A percentile compares a stretch with the other conserved stretches of the same genome.
phyloP scores from a whole-genome alignment of 495 filamentous ascomycete genomes.

The Hypoxylon subgilvum region DNA sequence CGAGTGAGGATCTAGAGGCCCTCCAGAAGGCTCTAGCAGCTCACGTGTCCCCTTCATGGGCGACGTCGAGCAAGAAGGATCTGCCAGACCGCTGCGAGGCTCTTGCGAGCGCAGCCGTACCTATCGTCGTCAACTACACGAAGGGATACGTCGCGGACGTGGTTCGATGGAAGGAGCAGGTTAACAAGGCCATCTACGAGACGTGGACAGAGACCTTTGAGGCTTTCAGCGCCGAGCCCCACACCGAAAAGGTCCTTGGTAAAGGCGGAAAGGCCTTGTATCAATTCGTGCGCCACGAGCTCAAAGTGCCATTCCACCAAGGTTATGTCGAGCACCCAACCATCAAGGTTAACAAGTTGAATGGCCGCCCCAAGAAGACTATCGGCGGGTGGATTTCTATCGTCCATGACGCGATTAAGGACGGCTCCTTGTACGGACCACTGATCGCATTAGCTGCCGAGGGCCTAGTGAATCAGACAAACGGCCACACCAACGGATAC shows the following conservation, averaged over 20 bases:
- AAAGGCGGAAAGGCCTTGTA: slow-evolving; percentile 48
- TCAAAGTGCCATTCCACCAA: slow-evolving; percentile 52
- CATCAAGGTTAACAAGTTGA: slow-evolving; percentile 21
- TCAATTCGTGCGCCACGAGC: slow-evolving; percentile 47
- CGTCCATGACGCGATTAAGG: slow-evolving; percentile 41
- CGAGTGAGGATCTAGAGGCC: slow-evolving; percentile 1
- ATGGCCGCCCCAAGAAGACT: slow-evolving; percentile 27
- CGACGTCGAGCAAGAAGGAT: slow-evolving; percentile 25
- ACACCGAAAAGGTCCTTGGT: slow-evolving; percentile 23
- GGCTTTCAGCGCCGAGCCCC: slow-evolving; percentile 17
- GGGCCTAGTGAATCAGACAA: slow-evolving; percentile 15
- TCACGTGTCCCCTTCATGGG: slow-evolving; percentile 22
- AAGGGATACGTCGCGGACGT: slow-evolving; percentile 12
- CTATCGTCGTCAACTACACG: slow-evolving; percentile 24
- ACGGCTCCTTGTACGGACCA: slow-evolving; percentile 33
- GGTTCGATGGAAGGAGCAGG: slow-evolving; percentile 23
- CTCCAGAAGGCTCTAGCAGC: slow-evolving; percentile 21
- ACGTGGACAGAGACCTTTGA: slow-evolving; percentile 22
- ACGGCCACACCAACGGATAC: slow-evolving; percentile 11
- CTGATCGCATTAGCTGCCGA: slow-evolving; percentile 30
- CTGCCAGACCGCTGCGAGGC: slow-evolving; percentile 27
- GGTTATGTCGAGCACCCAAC: slow-evolving; percentile 54
- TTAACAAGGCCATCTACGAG: slow-evolving; percentile 3
- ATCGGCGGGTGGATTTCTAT: slow-evolving; percentile 38
- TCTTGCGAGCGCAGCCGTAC: slow-evolving; percentile 29